Base-by-base conservation (phyloP, 441 rosid species). In the Kokia cookei region DNA sequence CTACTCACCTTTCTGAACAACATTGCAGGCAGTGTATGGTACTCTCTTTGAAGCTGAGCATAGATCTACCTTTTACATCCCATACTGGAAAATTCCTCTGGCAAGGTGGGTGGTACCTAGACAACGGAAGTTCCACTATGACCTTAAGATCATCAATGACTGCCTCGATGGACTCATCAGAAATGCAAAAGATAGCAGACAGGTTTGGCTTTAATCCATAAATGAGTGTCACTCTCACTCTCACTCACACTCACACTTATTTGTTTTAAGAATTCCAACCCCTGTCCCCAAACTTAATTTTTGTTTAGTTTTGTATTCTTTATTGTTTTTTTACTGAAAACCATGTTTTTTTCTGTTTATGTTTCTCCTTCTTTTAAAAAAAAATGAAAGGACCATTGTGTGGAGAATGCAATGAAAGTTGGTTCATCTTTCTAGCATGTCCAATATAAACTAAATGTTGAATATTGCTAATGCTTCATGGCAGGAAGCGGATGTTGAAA, bases 11-110 rank as follows among this genome's bases (percentile, higher is more conserved):
- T 65, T 75, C 54, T 19, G 19, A 26, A 19, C 6, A 65, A 60
- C 64, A 22, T 54, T 74, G 75, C 86, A 95, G 98, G 99, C 99
- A 2, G 99, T 93, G 24, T 94, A 94, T 81, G 99, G 98, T 71
- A 91, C 99, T 27, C 98, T 95, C 83, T 95, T 89, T 69, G 99
- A 95, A 80, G 99, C 99, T 68, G 98, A 95, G 87, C 99, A 93
- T 78, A 86, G 99, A 73, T 95, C 99, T n/a, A 95, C 96, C 57
- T 95, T 95, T 87, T 95, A 93, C 82, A 78, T 95, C 72, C 99
- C 99, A 2, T 94, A 95, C 60, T 93, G 98, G 99, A 95, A 95
- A 69, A 78, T 95, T 81, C 97, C 99, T 82, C 86, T 91, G 35
- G 93, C 96, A 13, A 90, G 87, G 72, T 95, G 96, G 98, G 76